phyloP scores from a whole-genome alignment of 768 basidiomycete species.

The Russula olivacea region DNA sequence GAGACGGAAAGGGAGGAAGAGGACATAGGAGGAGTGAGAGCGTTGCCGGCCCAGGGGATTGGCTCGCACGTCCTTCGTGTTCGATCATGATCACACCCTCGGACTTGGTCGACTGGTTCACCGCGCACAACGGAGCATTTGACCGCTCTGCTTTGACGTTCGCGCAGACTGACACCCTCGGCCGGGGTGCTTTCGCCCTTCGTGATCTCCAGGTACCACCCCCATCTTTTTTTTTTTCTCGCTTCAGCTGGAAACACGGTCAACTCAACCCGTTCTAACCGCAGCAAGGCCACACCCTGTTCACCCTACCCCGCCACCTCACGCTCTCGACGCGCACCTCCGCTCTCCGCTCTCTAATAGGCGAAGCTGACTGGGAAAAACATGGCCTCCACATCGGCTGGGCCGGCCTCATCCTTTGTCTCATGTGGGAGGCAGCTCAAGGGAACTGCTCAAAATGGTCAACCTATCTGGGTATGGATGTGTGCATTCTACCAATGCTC shows the following conservation, averaged over 20 bases:
- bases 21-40: too few relatives aligned
- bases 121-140: slow-evolving; percentile 42
- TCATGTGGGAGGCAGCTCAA: slow-evolving; percentile 90
- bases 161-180: slow-evolving; percentile 41
- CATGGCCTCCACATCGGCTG: slow-evolving; percentile 64
- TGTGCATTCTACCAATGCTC: neutral
- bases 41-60: neutral
- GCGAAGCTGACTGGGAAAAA: slow-evolving; percentile 57
- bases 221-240: slow-evolving; percentile 1
- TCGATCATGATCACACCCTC: neutral
- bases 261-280: slow-evolving; percentile 6
- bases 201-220: slow-evolving; percentile 57
- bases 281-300: slow-evolving; percentile 70
- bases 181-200: slow-evolving; percentile 68
- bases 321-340: slow-evolving; percentile 79
- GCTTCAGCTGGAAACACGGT: slow-evolving; percentile 7
- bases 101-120: slow-evolving; percentile 49
- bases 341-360: slow-evolving; percentile 52
- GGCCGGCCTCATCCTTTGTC: slow-evolving; percentile 82
- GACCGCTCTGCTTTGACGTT: slow-evolving; percentile 36
- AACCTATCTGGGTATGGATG: slow-evolving; percentile 58
- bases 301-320: slow-evolving; percentile 72
- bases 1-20: neutral
- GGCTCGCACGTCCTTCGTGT: neutral
- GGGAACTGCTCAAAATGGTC: slow-evolving; percentile 60